A percentile compares a stretch with the other conserved stretches of the same genome.
Evolutionary conservation across 2,329 filamentous ascomycete genomes (phyloP).

Genomic region (Aspergillus novoparasiticus): DNA sequence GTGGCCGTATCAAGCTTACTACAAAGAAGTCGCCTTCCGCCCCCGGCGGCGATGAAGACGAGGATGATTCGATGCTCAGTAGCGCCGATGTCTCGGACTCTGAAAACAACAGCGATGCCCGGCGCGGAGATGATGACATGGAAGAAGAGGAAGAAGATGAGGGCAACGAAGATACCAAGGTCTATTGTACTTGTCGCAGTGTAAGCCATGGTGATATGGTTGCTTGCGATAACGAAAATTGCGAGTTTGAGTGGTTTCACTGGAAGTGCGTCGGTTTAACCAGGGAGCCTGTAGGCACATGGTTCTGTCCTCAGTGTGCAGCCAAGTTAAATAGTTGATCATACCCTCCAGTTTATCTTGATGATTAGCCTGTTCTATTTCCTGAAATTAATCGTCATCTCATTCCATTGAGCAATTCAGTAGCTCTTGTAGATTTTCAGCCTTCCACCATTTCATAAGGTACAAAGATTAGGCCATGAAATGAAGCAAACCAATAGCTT

Average conservation of each 20-base stretch:
- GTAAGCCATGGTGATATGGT: constrained; percentile 70
- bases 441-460: not conserved
- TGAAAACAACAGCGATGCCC: constrained; percentile 39
- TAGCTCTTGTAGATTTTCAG: not conserved
- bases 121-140: constrained; percentile 41
- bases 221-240: constrained; percentile 66
- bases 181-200: constrained; percentile 67
- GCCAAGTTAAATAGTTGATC: constrained; percentile 41
- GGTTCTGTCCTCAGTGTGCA: constrained; percentile 59
- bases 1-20: constrained; percentile 36
- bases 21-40: constrained; percentile 48
- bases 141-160: constrained; percentile 54
- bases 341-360: constrained; percentile 2
- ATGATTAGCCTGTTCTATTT: not conserved
- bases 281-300: constrained; percentile 60
- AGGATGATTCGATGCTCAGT: constrained; percentile 58
- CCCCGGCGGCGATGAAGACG: constrained; percentile 46
- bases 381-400: not conserved
- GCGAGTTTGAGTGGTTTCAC: constrained; percentile 69
- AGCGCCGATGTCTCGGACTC: constrained; percentile 53
- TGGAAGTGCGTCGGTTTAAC: constrained; percentile 65
- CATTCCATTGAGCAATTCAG: not conserved
- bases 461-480: constrained; percentile 4
- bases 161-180: constrained; percentile 60
- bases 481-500: constrained; percentile 1